These are phyloP conservation scores for Annona squamosa DNA, from an alignment of 164 flowering plant species.

Conservation along the genomic window DNA sequence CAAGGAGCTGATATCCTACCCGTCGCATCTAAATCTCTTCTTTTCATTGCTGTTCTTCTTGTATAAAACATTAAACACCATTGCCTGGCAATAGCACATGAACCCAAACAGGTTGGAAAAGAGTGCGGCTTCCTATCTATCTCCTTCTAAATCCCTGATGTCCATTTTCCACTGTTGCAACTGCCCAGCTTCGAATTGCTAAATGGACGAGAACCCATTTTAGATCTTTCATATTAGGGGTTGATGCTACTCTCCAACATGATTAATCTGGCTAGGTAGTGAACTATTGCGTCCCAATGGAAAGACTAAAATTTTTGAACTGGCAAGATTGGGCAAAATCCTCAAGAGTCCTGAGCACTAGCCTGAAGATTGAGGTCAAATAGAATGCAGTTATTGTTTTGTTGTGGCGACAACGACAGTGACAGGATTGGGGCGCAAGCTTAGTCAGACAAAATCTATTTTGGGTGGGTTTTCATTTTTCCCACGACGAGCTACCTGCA, in stretches of 20 bases:
- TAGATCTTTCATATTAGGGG: constrained; percentile 29
- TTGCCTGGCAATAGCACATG: constrained; percentile 51
- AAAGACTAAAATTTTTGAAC: no score
- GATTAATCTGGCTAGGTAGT: constrained; percentile 11
- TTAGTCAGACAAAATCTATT: no score
- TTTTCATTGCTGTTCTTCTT: background rate
- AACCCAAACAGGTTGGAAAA: constrained; percentile 50
- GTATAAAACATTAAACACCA: constrained; percentile 32
- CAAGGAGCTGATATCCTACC: constrained; percentile 25
- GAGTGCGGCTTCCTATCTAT: constrained; percentile 34
- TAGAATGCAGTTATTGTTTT: no score
- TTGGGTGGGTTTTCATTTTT: no score
- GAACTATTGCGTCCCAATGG: no score
- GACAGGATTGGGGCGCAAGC: no score
- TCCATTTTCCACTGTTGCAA: constrained; percentile 48
- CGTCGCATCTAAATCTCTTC: constrained; percentile 6
- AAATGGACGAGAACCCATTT: constrained; percentile 46
- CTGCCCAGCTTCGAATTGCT: constrained; percentile 48
- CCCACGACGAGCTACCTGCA: no score
- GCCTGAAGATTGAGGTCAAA: no score
- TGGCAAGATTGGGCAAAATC: no score
- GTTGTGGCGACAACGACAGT: no score
- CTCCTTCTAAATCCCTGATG: constrained; percentile 21
- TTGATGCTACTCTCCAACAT: constrained; percentile 40
- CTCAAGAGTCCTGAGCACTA: no score